Evolutionary conservation across 2,329 filamentous ascomycete species (phyloP), one percentile per base, ranked within the genome.

Genomic region (Colletotrichum magnum): DNA sequence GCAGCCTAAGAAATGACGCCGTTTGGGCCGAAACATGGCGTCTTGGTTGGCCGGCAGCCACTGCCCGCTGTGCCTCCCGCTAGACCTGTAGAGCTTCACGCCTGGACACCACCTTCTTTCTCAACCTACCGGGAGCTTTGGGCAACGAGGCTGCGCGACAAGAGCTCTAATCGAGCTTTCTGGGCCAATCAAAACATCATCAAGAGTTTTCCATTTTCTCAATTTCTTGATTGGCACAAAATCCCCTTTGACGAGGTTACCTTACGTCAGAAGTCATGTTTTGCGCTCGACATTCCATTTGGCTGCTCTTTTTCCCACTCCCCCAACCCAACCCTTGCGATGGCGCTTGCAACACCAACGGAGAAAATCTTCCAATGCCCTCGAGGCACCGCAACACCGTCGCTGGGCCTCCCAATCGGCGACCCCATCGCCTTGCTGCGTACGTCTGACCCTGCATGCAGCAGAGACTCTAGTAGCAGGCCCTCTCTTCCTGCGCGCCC

Each of bases 1-100:
- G 68, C 60, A 72, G 72, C 76, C 74, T 69, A 71, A 75, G 41
- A 60, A 69, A 48, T 53, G 57, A 58, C 43, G 57, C 57, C 47
- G 64, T 45, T 50, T 68, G 52, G 68, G 64, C 67, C 62, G 62
- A 57, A 69, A 58, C 62, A 21, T 61, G 62, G 32, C 51, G 36
- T 62, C 56, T 64, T 57, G 57, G 51, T 61, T 66, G 62, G 66
- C 53, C 50, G n/a, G 41, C 24, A 50, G 50, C 39, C 58, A 18
- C 32, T 24, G 32, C 56, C 36, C 36, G 3, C 21, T 36, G 9
- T 36, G 7, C 32, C 32, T 10, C 10, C 32, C 32, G 6, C 32
- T 36, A 10, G 32, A 36, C 7, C 32, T 36, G 3, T 7, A 36
- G 32, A 36, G 41, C 41, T 43, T 43, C 41, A 43, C 41, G 9